Evolutionary conservation across 345 rosid species (phyloP), one percentile per base, ranked within the genome.

Genomic region (Eucalyptus coolabah): DNA sequence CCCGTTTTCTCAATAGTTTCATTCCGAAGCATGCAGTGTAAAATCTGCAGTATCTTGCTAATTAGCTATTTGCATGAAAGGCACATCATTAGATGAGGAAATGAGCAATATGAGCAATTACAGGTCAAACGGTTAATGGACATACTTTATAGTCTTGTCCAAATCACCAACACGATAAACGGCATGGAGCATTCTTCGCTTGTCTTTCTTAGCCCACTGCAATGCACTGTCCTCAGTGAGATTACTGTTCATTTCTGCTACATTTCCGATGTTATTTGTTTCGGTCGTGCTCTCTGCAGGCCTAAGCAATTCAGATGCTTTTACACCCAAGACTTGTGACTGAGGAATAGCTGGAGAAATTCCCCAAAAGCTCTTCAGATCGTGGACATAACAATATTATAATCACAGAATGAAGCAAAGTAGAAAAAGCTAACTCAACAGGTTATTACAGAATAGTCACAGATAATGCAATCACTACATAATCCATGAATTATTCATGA

Each of bases 81-180:
- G 30, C 65, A 12, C 80, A 63, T 37, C 37, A 67, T n/a, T 63
- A 44, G 51, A 34, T 17, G 28, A 88, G 45, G 53, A 37, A 86
- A 47, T 40, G 49, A n/a, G 59, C 37, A 72, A 37, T 37, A 72
- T 19, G 82, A 72, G 47, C 30, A 77, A 77, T 40, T 40, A 44
- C 47, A 77, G 85, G 30, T 40, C 16, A 4, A 72, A 77, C 47
- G 24, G 28, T 21, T 40, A 77, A 77, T 37, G 16, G 85, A 77
- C 65, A 65, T 94, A 98, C 99, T 98, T 98, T 65, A 98, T 95
- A 15, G 99, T 98, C 89, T 96, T 92, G 89, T 98, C 99, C 93
- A 98, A 88, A 93, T 98, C 98, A 65, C 98, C 99, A 89, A 98
- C 99, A 49, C 99, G 99, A 91, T 98, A 98, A 91, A 98, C 99